phyloP scores from a whole-genome alignment of 371 early-diverging fungal genomes.

The Vairimorpha ceranae region DNA sequence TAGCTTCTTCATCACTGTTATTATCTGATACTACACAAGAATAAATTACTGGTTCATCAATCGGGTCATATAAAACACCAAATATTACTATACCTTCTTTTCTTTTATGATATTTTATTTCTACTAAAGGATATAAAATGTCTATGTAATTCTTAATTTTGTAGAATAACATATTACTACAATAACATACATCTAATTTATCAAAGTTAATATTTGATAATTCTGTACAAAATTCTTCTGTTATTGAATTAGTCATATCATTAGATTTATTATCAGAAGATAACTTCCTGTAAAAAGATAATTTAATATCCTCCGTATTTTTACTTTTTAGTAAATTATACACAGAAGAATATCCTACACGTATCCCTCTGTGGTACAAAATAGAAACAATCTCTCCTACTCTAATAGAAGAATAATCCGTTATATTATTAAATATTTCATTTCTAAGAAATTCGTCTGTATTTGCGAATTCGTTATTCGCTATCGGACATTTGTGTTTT shows the following conservation, averaged over 20 bases:
- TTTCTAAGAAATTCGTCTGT: slow-evolving; percentile 36
- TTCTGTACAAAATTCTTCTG: slow-evolving; percentile 15
- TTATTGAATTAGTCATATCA: neutral
- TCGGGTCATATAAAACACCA: slow-evolving; percentile 40
- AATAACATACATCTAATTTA: neutral
- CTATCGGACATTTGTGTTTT: slow-evolving; percentile 59
- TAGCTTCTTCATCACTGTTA: neutral
- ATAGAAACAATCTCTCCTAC: slow-evolving; percentile 56
- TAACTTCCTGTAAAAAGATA: neutral
- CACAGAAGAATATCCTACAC: slow-evolving; percentile 56
- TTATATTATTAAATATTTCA: slow-evolving; percentile 31
- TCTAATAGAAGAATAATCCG: slow-evolving; percentile 16
- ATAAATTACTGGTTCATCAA: slow-evolving; percentile 36
- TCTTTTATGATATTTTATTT: slow-evolving; percentile 44
- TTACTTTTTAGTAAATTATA: slow-evolving; percentile 54
- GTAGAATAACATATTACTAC: slow-evolving; percentile 25
- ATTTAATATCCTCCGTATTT: slow-evolving; percentile 17
- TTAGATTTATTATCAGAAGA: neutral
- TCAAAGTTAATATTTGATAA: slow-evolving; percentile 27
- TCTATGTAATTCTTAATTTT: slow-evolving; percentile 18
- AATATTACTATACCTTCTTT: slow-evolving; percentile 29
- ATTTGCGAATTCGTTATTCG: slow-evolving; percentile 17
- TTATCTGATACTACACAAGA: slow-evolving; percentile 27
- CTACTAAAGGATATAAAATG: slow-evolving; percentile 32
- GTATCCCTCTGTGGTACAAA: slow-evolving; percentile 49